phyloP scores from a whole-genome alignment of 495 filamentous ascomycete species.

The Hyphodiscus hymeniophilus region DNA sequence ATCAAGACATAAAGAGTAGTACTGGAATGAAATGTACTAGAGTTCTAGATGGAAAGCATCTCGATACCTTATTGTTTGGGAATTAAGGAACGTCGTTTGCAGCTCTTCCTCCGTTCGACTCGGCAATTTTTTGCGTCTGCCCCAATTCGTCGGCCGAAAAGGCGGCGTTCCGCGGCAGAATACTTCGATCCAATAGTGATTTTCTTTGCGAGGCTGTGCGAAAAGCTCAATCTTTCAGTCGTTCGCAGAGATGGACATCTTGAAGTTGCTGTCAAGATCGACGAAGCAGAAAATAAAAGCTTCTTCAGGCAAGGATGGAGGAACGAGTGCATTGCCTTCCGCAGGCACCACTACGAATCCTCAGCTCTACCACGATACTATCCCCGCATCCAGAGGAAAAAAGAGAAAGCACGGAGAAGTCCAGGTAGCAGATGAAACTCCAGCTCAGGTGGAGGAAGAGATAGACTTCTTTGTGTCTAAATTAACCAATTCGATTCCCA shows the following conservation, averaged over 20 bases:
- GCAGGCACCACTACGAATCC: conserved; percentile 39
- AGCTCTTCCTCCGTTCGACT: too few relatives aligned
- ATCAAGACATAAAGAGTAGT: too few relatives aligned
- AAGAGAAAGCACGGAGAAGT: conserved; percentile 40
- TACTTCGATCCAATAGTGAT: background rate
- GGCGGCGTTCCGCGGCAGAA: background rate
- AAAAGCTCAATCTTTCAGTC: background rate
- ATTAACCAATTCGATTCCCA: conserved; percentile 15
- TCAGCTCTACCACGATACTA: conserved; percentile 40
- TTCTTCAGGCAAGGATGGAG: conserved; percentile 22
- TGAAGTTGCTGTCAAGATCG: conserved; percentile 59
- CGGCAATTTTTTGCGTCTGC: too few relatives aligned
- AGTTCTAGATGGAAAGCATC: too few relatives aligned
- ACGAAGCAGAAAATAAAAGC: conserved; percentile 37
- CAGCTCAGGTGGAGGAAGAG: conserved; percentile 25
- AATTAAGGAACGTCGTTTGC: too few relatives aligned
- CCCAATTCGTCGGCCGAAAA: background rate
- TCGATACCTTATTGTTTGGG: too few relatives aligned
- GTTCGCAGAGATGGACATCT: conserved; percentile 47
- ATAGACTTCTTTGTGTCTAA: conserved; percentile 41
- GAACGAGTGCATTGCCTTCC: conserved; percentile 37
- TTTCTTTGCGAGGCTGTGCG: too few relatives aligned
- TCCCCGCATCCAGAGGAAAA: conserved; percentile 27
- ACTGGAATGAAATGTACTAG: too few relatives aligned
- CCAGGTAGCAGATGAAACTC: conserved; percentile 15